Evolutionary conservation across 1,284 basidiomycete species (phyloP).

Genomic region (Tilletia horrida): DNA sequence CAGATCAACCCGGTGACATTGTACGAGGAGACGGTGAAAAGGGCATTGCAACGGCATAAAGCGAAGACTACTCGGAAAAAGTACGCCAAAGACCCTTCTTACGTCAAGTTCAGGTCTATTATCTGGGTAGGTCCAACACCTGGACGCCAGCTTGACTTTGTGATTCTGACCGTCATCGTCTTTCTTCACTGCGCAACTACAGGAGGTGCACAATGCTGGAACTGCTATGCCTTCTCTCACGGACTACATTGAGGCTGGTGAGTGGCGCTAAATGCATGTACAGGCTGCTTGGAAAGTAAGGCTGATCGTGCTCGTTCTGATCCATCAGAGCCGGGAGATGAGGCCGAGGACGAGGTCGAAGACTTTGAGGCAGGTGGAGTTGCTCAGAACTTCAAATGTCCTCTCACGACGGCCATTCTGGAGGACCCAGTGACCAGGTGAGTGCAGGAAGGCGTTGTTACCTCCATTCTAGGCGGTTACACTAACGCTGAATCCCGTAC

Average conservation of each 20-base stretch:
- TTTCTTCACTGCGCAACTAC: neutral
- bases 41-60: neutral
- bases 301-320: neutral
- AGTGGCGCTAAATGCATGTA: neutral
- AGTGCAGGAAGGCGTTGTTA: neutral
- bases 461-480: neutral
- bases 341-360: slow-evolving; percentile 15
- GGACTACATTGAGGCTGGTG: slow-evolving; percentile 13
- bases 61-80: slow-evolving; percentile 5
- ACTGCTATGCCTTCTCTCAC: slow-evolving; percentile 17
- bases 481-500: neutral
- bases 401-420: slow-evolving; percentile 11
- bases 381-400: slow-evolving; percentile 14
- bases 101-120: slow-evolving; percentile 12
- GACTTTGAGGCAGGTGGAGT: slow-evolving; percentile 16
- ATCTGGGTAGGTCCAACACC: neutral
- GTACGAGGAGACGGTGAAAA: slow-evolving; percentile 14
- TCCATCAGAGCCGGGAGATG: slow-evolving; percentile 4
- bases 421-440: slow-evolving; percentile 4
- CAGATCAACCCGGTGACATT: neutral
- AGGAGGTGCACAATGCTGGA: slow-evolving; percentile 15
- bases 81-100: slow-evolving; percentile 9
- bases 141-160: no score
- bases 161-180: neutral
- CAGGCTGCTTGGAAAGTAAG: neutral